These are phyloP conservation scores for Psilocybe mexicana DNA, from an alignment of 1,284 basidiomycete genomes.

Conservation along the genomic window DNA sequence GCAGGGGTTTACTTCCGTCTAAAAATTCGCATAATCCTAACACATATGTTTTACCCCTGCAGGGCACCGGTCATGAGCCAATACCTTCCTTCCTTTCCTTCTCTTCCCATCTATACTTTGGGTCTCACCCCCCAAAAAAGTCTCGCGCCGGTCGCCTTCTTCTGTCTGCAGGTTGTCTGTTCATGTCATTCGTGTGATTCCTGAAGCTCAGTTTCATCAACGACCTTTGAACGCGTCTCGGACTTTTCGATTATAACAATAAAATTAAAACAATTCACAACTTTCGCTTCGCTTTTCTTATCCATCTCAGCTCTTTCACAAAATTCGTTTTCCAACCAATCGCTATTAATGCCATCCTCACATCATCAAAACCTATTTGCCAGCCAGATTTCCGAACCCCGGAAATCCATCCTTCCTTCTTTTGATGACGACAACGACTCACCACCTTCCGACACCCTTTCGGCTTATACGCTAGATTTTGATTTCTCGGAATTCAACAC, in stretches of 20 bases:
- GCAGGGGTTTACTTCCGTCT: neutral
- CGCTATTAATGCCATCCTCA: neutral
- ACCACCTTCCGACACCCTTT: neutral
- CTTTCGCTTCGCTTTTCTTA: no score
- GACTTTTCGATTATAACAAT: neutral
- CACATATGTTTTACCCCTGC: neutral
- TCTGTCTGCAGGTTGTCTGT: neutral
- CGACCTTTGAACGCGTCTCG: neutral
- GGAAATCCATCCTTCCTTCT: neutral
- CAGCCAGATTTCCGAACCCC: neutral
- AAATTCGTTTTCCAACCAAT: neutral
- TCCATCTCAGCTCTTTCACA: neutral
- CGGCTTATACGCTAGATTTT: neutral
- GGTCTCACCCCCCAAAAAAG: neutral
- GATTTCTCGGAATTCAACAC: neutral
- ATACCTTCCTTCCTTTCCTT: neutral
- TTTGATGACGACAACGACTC: slow-evolving; percentile 1
- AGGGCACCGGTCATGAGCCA: neutral
- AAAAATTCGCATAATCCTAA: no score
- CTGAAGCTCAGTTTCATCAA: neutral
- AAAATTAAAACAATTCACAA: no score
- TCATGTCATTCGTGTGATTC: neutral
- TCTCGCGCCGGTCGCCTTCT: neutral
- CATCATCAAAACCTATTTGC: neutral
- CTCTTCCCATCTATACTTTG: no score